These are phyloP conservation scores for Adansonia rubrostipa DNA, from an alignment of 441 rosid genomes.

Conservation along the genomic window DNA sequence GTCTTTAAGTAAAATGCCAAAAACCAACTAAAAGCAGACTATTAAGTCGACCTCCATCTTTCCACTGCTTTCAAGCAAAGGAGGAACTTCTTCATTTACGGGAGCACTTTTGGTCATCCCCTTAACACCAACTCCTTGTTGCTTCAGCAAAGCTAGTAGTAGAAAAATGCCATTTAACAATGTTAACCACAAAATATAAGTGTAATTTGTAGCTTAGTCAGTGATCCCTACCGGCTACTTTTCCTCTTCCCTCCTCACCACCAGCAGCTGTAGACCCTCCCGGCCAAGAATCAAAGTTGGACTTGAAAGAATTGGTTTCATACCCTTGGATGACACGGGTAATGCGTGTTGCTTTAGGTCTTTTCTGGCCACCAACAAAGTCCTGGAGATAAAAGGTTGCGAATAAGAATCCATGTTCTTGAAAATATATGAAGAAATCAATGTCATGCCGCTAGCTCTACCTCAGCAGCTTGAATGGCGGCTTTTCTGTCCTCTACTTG, in stretches of 20 bases:
- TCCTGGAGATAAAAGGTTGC: conserved; percentile 58
- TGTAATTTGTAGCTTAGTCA: conserved; percentile 25
- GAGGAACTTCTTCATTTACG: conserved; percentile 88
- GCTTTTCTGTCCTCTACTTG: conserved; percentile 97
- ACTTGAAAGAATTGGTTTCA: conserved; percentile 89
- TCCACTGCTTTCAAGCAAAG: conserved; percentile 97
- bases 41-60: conserved; percentile 82
- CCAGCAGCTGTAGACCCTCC: conserved; percentile 78
- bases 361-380: conserved; percentile 69
- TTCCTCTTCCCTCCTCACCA: conserved; percentile 97
- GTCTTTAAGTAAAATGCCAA: conserved; percentile 24
- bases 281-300: conserved; percentile 97
- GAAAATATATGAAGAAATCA: conserved; percentile 29
- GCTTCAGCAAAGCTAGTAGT: conserved; percentile 89
- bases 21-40: conserved; percentile 30
- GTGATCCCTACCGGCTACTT: conserved; percentile 79
- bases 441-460: conserved; percentile 48
- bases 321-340: conserved; percentile 94
- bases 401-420: conserved; percentile 39
- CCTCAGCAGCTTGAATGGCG: conserved; percentile 86
- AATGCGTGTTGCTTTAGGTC: conserved; percentile 84
- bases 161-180: conserved; percentile 37
- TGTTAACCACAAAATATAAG: conserved; percentile 22
- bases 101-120: conserved; percentile 77
- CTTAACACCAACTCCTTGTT: conserved; percentile 95